Percentiles rank a stretch among this genome's conserved stretches.
phyloP scores from a whole-genome alignment of 2,329 filamentous ascomycete species.

The Didymellaceae sp. region DNA sequence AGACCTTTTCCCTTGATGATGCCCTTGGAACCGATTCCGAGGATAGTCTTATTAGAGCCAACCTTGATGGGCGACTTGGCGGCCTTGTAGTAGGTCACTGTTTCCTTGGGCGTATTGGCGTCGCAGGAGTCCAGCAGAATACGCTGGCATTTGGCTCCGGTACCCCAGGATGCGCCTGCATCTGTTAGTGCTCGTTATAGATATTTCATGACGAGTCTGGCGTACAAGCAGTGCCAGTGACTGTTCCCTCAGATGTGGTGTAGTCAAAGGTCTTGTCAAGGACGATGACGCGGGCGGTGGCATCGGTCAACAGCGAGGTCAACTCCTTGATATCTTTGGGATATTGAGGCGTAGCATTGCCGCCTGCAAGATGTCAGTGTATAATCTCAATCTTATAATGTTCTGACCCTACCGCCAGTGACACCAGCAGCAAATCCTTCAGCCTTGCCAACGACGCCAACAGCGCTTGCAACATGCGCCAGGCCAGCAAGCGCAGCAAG shows the following conservation, averaged over 20 bases:
- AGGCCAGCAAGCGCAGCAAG: constrained; percentile 15
- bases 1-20: constrained; percentile 52
- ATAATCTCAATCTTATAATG: background rate
- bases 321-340: constrained; percentile 21
- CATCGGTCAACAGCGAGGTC: constrained; percentile 32
- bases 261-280: constrained; percentile 39
- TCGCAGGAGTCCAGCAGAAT: constrained; percentile 28
- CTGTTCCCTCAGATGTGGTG: constrained; percentile 29
- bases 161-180: constrained; percentile 20
- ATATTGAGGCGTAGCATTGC: constrained; percentile 17
- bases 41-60: constrained; percentile 49
- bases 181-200: background rate
- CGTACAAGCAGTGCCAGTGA: constrained; percentile 21
- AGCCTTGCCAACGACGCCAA: constrained; percentile 13
- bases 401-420: constrained; percentile 13
- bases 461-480: constrained; percentile 16
- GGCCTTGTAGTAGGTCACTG: constrained; percentile 41
- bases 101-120: constrained; percentile 10
- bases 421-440: constrained; percentile 18
- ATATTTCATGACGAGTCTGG: background rate
- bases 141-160: constrained; percentile 21
- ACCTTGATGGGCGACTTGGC: constrained; percentile 40
- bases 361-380: background rate
- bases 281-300: constrained; percentile 45
- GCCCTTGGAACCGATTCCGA: constrained; percentile 49